Percentiles rank a stretch among this genome's conserved stretches.
phyloP scores from a whole-genome alignment of 1,284 basidiomycete genomes.

The Omphalotus olearius region DNA sequence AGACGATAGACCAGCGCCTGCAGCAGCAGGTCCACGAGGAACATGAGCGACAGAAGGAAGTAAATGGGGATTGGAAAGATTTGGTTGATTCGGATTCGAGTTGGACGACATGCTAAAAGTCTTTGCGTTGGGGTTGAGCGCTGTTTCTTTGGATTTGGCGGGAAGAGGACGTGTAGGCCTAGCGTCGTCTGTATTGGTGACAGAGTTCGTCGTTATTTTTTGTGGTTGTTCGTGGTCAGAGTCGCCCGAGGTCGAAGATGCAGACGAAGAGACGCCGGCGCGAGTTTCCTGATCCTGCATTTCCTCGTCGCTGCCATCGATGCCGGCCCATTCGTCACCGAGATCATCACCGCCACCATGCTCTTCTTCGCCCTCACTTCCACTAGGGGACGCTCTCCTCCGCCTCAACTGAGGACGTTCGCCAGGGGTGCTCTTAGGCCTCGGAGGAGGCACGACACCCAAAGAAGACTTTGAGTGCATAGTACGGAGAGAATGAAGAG shows the following conservation, averaged over 20 bases:
- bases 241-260: not conserved
- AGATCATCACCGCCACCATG: conserved; percentile 22
- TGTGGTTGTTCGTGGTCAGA: not conserved
- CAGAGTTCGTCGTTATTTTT: conserved; percentile 1
- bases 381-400: conserved; percentile 24
- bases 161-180: conserved; percentile 6
- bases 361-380: conserved; percentile 29
- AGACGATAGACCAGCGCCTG: conserved; percentile 39
- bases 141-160: not conserved
- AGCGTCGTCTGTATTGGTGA: not conserved
- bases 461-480: not conserved
- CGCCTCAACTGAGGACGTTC: conserved; percentile 37
- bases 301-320: conserved; percentile 16
- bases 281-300: not conserved
- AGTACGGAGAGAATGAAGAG: conserved; percentile 4
- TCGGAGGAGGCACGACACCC: conserved; percentile 29
- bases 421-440: conserved; percentile 39
- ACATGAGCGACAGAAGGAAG: conserved; percentile 79
- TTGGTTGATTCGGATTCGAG: conserved; percentile 31
- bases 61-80: conserved; percentile 69
- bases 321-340: conserved; percentile 14
- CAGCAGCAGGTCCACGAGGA: conserved; percentile 42
- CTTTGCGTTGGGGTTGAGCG: conserved; percentile 12
- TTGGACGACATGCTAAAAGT: conserved; percentile 27
- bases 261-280: not conserved